These are phyloP conservation scores for Cunninghamia lanceolata DNA, from an alignment of 75 land plant genomes.

Conservation along the genomic window DNA sequence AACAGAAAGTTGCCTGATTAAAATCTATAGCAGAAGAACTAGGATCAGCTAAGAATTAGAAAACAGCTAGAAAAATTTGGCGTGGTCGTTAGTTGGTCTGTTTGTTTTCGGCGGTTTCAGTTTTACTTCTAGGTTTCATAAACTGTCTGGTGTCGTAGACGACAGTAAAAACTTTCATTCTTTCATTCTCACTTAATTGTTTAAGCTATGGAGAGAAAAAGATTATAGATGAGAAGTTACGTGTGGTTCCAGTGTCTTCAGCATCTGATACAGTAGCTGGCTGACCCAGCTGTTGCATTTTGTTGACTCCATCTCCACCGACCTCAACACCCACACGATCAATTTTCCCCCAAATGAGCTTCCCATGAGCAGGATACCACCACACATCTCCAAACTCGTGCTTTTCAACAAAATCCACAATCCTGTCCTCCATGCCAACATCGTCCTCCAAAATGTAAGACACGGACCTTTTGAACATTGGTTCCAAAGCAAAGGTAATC, in stretches of 20 bases:
- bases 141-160: no score
- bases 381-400: conserved; percentile 27
- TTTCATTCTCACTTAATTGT: no score
- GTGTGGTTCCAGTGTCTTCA: not conserved
- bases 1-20: no score
- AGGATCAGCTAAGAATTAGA: no score
- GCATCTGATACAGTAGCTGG: not conserved
- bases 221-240: not conserved
- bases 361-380: conserved; percentile 20
- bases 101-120: no score
- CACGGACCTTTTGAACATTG: conserved; percentile 35
- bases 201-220: no score
- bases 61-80: no score
- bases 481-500: conserved; percentile 28
- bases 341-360: conserved; percentile 12
- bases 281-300: not conserved
- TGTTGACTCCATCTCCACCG: conserved; percentile 28
- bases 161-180: no score
- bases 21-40: no score
- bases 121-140: no score
- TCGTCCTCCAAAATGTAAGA: conserved; percentile 14
- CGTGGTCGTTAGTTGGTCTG: no score
- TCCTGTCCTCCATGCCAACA: conserved; percentile 13
- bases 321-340: conserved; percentile 9
- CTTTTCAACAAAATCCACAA: conserved; percentile 14